A percentile compares a stretch with the other conserved stretches of the same genome.
Evolutionary conservation across 1,284 basidiomycete species (phyloP).

Genomic region (Malassezia yamatoensis): DNA sequence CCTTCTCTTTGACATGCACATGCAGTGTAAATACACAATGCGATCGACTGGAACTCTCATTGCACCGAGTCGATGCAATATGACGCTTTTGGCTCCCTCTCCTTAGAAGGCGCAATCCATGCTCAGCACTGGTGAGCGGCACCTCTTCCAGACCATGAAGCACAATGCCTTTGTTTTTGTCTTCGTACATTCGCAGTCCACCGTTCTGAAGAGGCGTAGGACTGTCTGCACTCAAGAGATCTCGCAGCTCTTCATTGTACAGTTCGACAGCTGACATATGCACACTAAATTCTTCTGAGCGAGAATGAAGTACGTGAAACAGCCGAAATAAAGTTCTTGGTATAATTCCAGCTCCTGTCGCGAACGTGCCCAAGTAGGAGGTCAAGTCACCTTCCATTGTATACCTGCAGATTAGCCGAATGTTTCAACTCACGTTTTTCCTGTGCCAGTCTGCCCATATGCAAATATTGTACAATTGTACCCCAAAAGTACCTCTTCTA

Average conservation of each 20-base stretch:
- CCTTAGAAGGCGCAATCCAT: conserved; percentile 72
- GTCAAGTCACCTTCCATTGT: conserved; percentile 48
- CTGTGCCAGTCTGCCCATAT: conserved; percentile 96
- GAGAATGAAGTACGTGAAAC: conserved; percentile 73
- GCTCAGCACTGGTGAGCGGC: conserved; percentile 68
- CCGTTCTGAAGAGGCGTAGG: conserved; percentile 47
- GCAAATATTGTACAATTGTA: conserved; percentile 99
- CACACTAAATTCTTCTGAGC: conserved; percentile 69
- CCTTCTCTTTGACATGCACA: conserved; percentile 78
- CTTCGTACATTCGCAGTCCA: conserved; percentile 65
- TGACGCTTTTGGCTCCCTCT: conserved; percentile 84
- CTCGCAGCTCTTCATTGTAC: conserved; percentile 91
- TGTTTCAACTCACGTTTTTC: conserved; percentile 68
- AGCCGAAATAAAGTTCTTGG: conserved; percentile 88
- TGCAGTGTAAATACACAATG: conserved; percentile 97
- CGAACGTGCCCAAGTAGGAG: conserved; percentile 64
- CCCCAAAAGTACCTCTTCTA: conserved; percentile 82
- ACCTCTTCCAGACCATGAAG: conserved; percentile 92
- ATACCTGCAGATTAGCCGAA: conserved; percentile 14
- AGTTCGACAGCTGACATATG: conserved; percentile 90
- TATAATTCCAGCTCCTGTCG: conserved; percentile 85
- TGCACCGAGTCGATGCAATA: conserved; percentile 93
- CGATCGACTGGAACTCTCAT: conserved; percentile 90
- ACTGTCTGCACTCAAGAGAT: conserved; percentile 54
- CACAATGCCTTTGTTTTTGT: conserved; percentile 64